phyloP scores from a whole-genome alignment of 345 rosid species.

The Corymbia maculata region DNA sequence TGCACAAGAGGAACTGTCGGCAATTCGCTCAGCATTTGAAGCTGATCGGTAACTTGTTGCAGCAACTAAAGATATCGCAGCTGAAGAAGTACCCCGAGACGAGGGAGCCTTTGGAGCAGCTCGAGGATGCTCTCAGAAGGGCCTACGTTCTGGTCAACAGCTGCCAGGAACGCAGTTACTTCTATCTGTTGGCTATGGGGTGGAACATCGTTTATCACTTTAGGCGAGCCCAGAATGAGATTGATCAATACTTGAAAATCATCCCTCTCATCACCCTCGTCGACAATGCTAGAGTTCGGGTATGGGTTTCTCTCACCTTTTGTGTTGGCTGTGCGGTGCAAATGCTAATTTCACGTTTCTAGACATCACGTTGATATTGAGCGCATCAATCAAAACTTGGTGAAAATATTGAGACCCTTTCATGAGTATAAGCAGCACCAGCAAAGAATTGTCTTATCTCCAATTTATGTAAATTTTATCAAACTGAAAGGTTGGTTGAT shows the following conservation, averaged over 20 bases:
- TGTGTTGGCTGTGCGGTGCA: background rate
- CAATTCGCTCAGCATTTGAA: constrained; percentile 28
- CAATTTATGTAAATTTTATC: background rate
- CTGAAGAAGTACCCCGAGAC: constrained; percentile 16
- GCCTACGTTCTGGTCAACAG: constrained; percentile 19
- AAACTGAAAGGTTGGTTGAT: background rate
- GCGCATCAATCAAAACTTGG: background rate
- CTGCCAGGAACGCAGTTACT: constrained; percentile 20
- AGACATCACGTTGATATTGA: background rate
- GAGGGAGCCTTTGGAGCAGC: constrained; percentile 24
- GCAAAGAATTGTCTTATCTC: background rate
- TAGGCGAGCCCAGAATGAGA: constrained; percentile 23
- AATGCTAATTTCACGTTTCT: background rate
- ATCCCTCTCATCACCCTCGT: constrained; percentile 27
- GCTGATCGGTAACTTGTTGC: constrained; percentile 18
- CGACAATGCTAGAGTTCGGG: constrained; percentile 24
- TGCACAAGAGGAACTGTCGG: constrained; percentile 22
- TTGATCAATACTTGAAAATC: constrained; percentile 18
- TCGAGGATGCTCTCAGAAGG: constrained; percentile 23
- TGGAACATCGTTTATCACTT: constrained; percentile 30
- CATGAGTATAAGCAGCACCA: background rate
- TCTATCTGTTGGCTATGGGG: constrained; percentile 32
- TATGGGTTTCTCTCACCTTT: background rate
- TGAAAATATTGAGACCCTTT: background rate
- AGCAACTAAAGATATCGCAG: constrained; percentile 20